A percentile compares a stretch with the other conserved stretches of the same genome.
Evolutionary conservation across 2,329 filamentous ascomycete genomes (phyloP).

Genomic region (Diplodia sapinea): DNA sequence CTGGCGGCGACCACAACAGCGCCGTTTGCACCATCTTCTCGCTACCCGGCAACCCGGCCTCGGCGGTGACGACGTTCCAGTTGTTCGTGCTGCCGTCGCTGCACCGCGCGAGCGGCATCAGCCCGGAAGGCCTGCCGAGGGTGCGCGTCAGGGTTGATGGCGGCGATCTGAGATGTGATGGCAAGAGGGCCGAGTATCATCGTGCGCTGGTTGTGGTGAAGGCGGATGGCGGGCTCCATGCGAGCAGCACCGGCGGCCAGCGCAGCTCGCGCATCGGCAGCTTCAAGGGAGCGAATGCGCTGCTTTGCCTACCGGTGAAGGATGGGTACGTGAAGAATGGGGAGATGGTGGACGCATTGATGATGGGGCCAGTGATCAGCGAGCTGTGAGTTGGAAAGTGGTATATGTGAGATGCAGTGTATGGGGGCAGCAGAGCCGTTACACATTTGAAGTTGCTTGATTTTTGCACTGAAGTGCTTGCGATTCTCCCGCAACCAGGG

Average conservation of each 20-base stretch:
- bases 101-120: conserved; percentile 75
- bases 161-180: conserved; percentile 72
- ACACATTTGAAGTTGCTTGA: not conserved
- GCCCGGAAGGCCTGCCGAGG: conserved; percentile 70
- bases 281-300: conserved; percentile 83
- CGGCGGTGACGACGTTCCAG: conserved; percentile 89
- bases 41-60: conserved; percentile 91
- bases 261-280: conserved; percentile 89
- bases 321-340: conserved; percentile 72
- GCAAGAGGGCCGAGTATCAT: conserved; percentile 84
- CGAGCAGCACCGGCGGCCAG: conserved; percentile 85
- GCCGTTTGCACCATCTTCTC: conserved; percentile 77
- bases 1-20: conserved; percentile 58
- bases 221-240: conserved; percentile 70
- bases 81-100: conserved; percentile 90
- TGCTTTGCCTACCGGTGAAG: conserved; percentile 75
- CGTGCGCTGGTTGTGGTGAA: conserved; percentile 73
- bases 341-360: conserved; percentile 72
- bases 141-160: conserved; percentile 75
- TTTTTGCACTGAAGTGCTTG: not conserved
- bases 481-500: not conserved
- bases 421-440: not conserved
- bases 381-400: conserved; percentile 29
- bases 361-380: conserved; percentile 68
- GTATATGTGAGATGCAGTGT: too few species aligned